These are phyloP conservation scores for Cystobasidiaceae sp. DNA, from an alignment of 1,284 basidiomycete species.

Conservation along the genomic window DNA sequence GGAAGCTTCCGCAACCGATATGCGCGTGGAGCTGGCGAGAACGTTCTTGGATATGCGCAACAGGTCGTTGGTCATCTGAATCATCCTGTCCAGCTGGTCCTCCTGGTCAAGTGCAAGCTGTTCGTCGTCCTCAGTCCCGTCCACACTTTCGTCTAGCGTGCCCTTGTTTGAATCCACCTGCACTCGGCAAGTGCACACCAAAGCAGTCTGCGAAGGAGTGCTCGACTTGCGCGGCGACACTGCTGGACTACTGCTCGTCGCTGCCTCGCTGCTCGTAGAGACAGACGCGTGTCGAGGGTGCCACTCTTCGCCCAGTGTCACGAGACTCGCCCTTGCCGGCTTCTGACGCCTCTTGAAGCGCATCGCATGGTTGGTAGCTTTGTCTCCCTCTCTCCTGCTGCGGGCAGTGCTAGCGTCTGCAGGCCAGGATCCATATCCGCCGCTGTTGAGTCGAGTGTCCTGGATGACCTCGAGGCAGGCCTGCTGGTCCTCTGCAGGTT, in stretches of 20 bases:
- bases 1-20: slow-evolving; percentile 3
- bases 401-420: neutral
- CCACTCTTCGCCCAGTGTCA: slow-evolving; percentile 8
- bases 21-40: slow-evolving; percentile 11
- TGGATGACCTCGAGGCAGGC: slow-evolving; percentile 10
- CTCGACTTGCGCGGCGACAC: neutral
- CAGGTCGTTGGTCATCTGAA: neutral
- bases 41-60: slow-evolving; percentile 14
- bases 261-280: neutral
- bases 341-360: slow-evolving; percentile 5
- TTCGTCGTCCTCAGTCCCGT: neutral
- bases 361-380: slow-evolving; percentile 7
- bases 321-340: neutral
- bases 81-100: slow-evolving; percentile 22
- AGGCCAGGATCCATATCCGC: slow-evolving; percentile 1
- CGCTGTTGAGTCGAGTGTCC: slow-evolving; percentile 1
- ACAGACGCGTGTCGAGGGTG: neutral
- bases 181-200: too few species aligned
- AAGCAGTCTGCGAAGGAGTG: neutral
- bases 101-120: neutral
- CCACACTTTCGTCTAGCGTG: neutral
- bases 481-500: neutral
- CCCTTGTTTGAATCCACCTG: too few species aligned
- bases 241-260: neutral
- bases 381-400: neutral